Evolutionary conservation across 2,329 filamentous ascomycete genomes (phyloP), one percentile per base, ranked within the genome.

Genomic region (Raffaelea arxii): DNA sequence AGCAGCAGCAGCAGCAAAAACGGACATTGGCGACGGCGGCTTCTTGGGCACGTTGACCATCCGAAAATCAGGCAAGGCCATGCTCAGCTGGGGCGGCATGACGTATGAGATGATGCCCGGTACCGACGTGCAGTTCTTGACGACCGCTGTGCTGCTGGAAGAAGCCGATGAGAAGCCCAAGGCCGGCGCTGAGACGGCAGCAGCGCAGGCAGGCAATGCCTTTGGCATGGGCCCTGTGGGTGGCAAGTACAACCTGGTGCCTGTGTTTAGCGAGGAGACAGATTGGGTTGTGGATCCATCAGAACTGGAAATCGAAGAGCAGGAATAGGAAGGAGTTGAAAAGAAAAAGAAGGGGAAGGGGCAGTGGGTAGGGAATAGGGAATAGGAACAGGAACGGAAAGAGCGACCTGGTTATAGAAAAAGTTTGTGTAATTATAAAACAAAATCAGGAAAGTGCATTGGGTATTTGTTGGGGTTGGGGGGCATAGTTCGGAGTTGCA

Each of bases 161-260:
- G 69, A 77, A 54, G 69, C 69, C 35, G 74, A 78, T 46, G 68
- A 72, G 56, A 75, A 76, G 58, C 61, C 69, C 4, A 64, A 63
- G 43, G 56, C 59, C 2, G 65, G 61, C 19, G 64, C 64, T 12
- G 19, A 30, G 7, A n/a, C 14, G 11, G 24, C 12, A 21, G 4
- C 21, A 11, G 41, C 12, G 14, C 6, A 16, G 21, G 62, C 68
- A 36, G 78, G 77, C 18, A 67, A 68, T 41, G 74, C 75, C 25
- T 72, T 75, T 47, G 76, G 76, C 41, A 80, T 83, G 75, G 79
- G 79, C 42, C 72, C 75, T 56, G 71, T 83, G 49, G 74, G 77
- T 67, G 77, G 77, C 43, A 75, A 76, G 50, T 82, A 82, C 58
- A 70, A 78, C 18, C 63, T 79, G 18, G 75, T 74, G 23, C 77